phyloP scores from a whole-genome alignment of 2,329 filamentous ascomycete genomes.

The Fusarium sp. region DNA sequence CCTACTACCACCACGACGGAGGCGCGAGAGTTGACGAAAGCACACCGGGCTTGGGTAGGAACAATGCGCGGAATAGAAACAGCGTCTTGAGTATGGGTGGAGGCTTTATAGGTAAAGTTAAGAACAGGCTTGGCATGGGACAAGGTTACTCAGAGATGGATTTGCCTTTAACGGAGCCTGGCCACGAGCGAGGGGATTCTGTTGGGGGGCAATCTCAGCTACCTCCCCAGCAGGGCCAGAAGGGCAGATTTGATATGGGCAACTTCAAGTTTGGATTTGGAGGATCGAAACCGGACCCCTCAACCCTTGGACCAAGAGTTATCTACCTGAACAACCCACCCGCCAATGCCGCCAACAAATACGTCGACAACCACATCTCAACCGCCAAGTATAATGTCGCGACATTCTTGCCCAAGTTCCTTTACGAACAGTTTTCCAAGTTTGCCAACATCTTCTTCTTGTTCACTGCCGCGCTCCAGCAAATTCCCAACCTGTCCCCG shows the following conservation, averaged over 20 bases:
- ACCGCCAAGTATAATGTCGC: constrained; percentile 96
- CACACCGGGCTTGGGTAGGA: constrained; percentile 50
- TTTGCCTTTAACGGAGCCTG: constrained; percentile 86
- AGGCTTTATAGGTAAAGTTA: constrained; percentile 85
- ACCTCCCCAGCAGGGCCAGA: constrained; percentile 50
- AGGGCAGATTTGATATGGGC: constrained; percentile 68
- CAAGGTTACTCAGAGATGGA: constrained; percentile 98
- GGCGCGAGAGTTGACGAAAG: constrained; percentile 69
- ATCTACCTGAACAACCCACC: constrained; percentile 97
- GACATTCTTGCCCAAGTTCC: constrained; percentile 95
- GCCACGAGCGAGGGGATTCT: constrained; percentile 53
- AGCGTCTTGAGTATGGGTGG: constrained; percentile 90
- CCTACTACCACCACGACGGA: constrained; percentile 87
- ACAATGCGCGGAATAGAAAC: constrained; percentile 80
- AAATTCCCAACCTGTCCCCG: constrained; percentile 93
- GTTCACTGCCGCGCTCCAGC: constrained; percentile 93
- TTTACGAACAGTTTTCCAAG: constrained; percentile 98
- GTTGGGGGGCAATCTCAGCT: constrained; percentile 57
- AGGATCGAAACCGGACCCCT: constrained; percentile 84
- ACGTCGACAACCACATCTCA: constrained; percentile 95
- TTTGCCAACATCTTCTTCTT: constrained; percentile 99
- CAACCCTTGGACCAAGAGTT: constrained; percentile 88
- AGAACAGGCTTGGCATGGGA: constrained; percentile 90
- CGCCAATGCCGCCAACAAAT: constrained; percentile 89
- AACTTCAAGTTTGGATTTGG: constrained; percentile 96